A percentile compares a stretch with the other conserved stretches of the same genome.
phyloP scores from a whole-genome alignment of 225 moss, liverwort and hornwort genomes.

The Polytrichum formosum region DNA sequence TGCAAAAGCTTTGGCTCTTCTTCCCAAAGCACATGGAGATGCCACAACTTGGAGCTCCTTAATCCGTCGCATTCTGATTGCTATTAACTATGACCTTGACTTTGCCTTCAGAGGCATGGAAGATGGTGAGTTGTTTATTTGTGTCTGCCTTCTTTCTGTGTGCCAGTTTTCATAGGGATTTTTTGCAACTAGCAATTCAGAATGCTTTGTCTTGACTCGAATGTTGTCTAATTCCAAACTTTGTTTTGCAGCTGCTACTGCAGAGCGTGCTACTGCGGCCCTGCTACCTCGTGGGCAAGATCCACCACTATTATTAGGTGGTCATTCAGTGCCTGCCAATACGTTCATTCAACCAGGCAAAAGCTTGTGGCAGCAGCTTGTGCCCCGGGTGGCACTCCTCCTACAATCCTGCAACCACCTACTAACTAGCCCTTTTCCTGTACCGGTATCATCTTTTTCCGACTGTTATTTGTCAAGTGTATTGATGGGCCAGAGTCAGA shows the following conservation, averaged over 20 bases:
- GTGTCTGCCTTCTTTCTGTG: conserved; percentile 1
- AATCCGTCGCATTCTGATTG: conserved; percentile 82
- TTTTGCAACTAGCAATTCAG: not conserved
- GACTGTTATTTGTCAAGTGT: not conserved
- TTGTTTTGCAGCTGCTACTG: conserved; percentile 35
- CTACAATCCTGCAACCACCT: conserved; percentile 82
- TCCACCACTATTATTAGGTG: conserved; percentile 76
- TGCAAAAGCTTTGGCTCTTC: conserved; percentile 75
- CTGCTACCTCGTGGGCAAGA: conserved; percentile 82
- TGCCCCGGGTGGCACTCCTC: conserved; percentile 69
- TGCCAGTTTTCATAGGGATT: not conserved
- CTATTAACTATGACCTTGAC: conserved; percentile 80
- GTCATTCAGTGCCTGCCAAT: conserved; percentile 53
- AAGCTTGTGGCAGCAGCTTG: conserved; percentile 71
- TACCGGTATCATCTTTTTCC: conserved; percentile 50
- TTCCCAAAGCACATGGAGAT: conserved; percentile 92
- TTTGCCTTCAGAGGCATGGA: conserved; percentile 88
- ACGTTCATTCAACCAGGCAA: conserved; percentile 62
- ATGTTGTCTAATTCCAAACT: not conserved
- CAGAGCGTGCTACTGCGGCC: conserved; percentile 63
- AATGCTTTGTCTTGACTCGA: not conserved
- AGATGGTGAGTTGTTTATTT: conserved; percentile 52
- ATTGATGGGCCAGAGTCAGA: too few relatives aligned
- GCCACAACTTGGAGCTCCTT: conserved; percentile 86
- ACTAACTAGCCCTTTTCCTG: conserved; percentile 72